phyloP scores from a whole-genome alignment of 768 basidiomycete species.

The Agaricus sinodeliciosus region DNA sequence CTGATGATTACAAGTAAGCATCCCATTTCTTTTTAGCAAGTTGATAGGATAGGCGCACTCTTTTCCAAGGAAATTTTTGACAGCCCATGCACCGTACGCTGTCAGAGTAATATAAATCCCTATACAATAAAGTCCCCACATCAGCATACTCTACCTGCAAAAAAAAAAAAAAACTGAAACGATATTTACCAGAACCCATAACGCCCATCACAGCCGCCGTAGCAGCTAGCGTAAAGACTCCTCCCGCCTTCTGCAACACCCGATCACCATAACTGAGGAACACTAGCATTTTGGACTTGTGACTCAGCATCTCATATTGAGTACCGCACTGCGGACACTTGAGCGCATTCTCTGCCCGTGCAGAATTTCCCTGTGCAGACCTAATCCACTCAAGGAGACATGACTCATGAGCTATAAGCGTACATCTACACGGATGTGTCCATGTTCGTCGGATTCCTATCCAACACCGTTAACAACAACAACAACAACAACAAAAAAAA shows the following conservation, averaged over 20 bases:
- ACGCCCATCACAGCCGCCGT: slow-evolving; percentile 45
- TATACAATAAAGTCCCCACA: slow-evolving; percentile 11
- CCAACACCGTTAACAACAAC: too few species aligned
- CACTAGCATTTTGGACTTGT: slow-evolving; percentile 46
- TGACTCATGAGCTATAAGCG: slow-evolving; percentile 72
- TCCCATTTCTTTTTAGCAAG: too few species aligned
- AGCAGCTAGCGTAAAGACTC: slow-evolving; percentile 43
- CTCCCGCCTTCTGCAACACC: slow-evolving; percentile 42
- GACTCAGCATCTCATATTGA: slow-evolving; percentile 59
- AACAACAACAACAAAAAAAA: too few species aligned
- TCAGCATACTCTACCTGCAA: neutral
- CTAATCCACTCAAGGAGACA: slow-evolving; percentile 80
- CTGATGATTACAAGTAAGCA: slow-evolving; percentile 19
- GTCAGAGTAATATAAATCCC: slow-evolving; percentile 45
- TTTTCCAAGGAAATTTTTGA: slow-evolving; percentile 61
- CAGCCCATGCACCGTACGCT: slow-evolving; percentile 66
- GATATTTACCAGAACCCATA: slow-evolving; percentile 52
- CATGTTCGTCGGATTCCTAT: slow-evolving; percentile 49
- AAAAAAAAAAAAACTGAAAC: too few species aligned
- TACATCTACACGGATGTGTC: slow-evolving; percentile 80
- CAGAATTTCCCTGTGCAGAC: slow-evolving; percentile 51
- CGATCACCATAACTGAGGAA: slow-evolving; percentile 47
- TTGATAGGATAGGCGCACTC: slow-evolving; percentile 49
- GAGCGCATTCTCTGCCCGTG: slow-evolving; percentile 56
- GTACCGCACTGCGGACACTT: slow-evolving; percentile 78